Conservation (phyloP, 2,329 filamentous ascomycete species). For the Sporothrix pallida region DNA sequence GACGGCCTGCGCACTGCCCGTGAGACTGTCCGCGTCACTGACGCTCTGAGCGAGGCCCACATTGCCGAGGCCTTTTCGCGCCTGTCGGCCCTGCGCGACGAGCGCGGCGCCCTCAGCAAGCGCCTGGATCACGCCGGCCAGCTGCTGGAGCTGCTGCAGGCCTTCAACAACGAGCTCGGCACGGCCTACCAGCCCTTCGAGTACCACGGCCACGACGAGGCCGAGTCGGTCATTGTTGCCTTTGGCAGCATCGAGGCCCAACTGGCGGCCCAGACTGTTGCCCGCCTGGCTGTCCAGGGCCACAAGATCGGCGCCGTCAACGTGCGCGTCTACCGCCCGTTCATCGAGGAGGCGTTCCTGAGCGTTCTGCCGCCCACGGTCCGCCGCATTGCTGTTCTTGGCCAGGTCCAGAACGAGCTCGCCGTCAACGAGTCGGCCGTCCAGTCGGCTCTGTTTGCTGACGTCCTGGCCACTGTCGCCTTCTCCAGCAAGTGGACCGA, state of each 20-base stretch:
- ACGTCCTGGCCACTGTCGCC: constrained; percentile 82
- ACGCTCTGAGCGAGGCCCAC: constrained; percentile 68
- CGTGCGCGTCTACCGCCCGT: constrained; percentile 92
- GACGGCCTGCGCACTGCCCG: constrained; percentile 75
- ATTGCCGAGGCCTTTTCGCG: constrained; percentile 69
- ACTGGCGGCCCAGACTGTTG: constrained; percentile 79
- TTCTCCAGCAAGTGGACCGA: constrained; percentile 69
- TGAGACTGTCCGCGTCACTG: constrained; percentile 74
- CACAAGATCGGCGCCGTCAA: constrained; percentile 85
- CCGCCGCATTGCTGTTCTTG: constrained; percentile 80
- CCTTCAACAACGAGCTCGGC: constrained; percentile 88
- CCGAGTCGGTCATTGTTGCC: constrained; percentile 84
- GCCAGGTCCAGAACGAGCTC: constrained; percentile 78
- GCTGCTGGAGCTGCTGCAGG: constrained; percentile 69
- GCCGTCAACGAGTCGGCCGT: constrained; percentile 75
- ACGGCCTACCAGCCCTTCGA: constrained; percentile 94
- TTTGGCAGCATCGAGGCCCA: constrained; percentile 93
- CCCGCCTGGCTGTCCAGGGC: constrained; percentile 72
- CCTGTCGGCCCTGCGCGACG: constrained; percentile 46
- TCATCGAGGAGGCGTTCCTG: constrained; percentile 93
- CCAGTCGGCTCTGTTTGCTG: constrained; percentile 88
- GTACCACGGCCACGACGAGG: constrained; percentile 81
- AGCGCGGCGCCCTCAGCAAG: constrained; percentile 59
- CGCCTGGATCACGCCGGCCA: constrained; percentile 76
- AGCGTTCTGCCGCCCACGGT: constrained; percentile 76